Conservation (phyloP, 176 grass and related monocot species). For the Typha latifolia region DNA sequence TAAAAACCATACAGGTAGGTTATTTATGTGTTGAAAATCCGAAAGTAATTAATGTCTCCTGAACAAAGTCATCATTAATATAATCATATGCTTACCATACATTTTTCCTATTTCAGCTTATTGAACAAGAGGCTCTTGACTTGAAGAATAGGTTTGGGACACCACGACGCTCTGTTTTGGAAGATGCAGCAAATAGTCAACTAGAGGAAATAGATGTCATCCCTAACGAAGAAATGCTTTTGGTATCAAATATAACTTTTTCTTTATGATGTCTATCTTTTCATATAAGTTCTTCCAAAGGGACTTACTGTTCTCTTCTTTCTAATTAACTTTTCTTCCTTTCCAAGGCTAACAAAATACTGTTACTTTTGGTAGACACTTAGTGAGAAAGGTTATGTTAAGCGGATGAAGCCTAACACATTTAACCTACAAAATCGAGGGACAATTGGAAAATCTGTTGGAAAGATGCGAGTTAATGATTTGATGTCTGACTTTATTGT, state of each 20-base stretch:
- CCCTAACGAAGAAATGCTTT: conserved; percentile 92
- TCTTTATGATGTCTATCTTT: neutral
- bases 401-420: conserved; percentile 86
- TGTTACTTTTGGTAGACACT: conserved; percentile 47
- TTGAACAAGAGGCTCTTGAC: conserved; percentile 75
- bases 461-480: conserved; percentile 94
- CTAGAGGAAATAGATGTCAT: conserved; percentile 96
- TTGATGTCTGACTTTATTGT: conserved; percentile 85
- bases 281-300: neutral
- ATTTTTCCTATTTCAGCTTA: conserved; percentile 49
- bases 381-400: conserved; percentile 92
- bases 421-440: conserved; percentile 79
- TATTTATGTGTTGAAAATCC: too few species aligned
- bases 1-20: too few species aligned
- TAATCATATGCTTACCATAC: conserved; percentile 7
- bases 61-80: neutral
- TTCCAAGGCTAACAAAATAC: neutral
- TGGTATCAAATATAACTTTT: conserved; percentile 37
- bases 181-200: conserved; percentile 52
- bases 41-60: neutral
- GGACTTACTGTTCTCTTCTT: neutral
- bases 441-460: conserved; percentile 97
- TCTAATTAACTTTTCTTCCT: neutral
- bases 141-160: conserved; percentile 81
- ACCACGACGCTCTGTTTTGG: conserved; percentile 61